Evolutionary conservation across 163 green algal species (phyloP), one percentile per base, ranked within the genome.

Genomic region (Chlamydomonas reinhardtii): DNA sequence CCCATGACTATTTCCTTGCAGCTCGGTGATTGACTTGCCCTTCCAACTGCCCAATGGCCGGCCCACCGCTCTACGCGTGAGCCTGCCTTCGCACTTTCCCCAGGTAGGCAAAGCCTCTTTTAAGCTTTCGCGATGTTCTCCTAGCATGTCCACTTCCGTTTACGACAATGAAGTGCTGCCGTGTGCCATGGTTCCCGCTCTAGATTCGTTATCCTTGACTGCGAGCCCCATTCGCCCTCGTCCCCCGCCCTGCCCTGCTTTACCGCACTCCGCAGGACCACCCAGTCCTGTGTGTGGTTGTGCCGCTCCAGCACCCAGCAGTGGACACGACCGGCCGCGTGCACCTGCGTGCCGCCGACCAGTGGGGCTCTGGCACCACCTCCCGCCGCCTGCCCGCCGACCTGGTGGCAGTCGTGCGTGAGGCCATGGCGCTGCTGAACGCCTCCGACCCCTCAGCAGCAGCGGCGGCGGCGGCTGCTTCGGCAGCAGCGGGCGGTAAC

Each of bases 41-140:
- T 79, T 80, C 56, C 34, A 52, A 35, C 80, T 86, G 20, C 5
- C 54, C 27, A 79, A 62, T 73, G 80, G 80, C 4, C 80, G 80
- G 19, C 29, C 74, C 32, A 89, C 85, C 48, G 80, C 79, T 17
- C 76, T 96, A 20, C 92, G 93, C 14, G 88, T 95, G 54, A 94
- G 64, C 32, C 81, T 96, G 43, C 87, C 93, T 11, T 71, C 90
- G 20, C 87, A 83, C 22, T 96, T 96, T 54, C 94, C 94, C 16
- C 77, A 92, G 72, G 93, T 94, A 20, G 27, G 69, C n/a, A 31
- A 25, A 29, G 43, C 17, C 68, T 4, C 24, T n/a, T n/a, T n/a
- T n/a, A n/a, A n/a, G n/a, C n/a, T n/a, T n/a, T n/a, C n/a, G n/a
- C n/a, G n/a, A n/a, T n/a, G n/a, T n/a, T n/a, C n/a, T n/a, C n/a